Evolutionary conservation across 2,329 filamentous ascomycete species (phyloP), one percentile per base, ranked within the genome.

Genomic region (Coniella lustricola): DNA sequence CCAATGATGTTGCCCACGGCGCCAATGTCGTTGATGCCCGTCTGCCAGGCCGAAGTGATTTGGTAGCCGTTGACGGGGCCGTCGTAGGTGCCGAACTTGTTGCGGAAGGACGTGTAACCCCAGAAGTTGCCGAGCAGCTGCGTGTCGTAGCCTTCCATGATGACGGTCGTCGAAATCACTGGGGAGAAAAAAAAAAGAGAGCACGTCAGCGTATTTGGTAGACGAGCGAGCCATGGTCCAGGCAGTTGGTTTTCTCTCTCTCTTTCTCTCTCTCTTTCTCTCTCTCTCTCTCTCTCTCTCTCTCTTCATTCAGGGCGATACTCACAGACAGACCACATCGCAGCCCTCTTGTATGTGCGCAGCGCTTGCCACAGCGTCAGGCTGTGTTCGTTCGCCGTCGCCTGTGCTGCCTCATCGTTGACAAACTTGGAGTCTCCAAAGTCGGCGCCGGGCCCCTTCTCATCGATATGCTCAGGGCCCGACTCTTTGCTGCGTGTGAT

Each of bases 141-240:
- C 2, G 69, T 65, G 44, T 75, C 72, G 57, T 75, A 75, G 3
- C 73, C 73, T 51, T 75, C 73, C 73, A 75, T 75, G 52, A 75
- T 64, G 46, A 75, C 67, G 3, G 69, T 66, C n/a, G 66, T 66
- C 12, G 69, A 72, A 46, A 73, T 67, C 48, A 65, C 64, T 67
- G 25, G 13, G 10, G 2, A 16, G 17, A 12, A 13, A 45, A 3
- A 9, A 3, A 9, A 7, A 7, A 16, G 18, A 44, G 35, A 4
- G 10, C 16, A 9, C 2, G 7, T 12, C 14, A 18, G 3, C 2
- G 31, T 18, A 16, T 21, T 2, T 8, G 8, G 22, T 32, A n/a
- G 36, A 4, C 10, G 18, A n/a, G n/a, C n/a, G n/a, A n/a, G n/a
- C n/a, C n/a, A n/a, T n/a, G n/a, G n/a, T n/a, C n/a, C n/a, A n/a